Conservation (phyloP, 345 rosid genomes). For the Melastoma malabathricum region DNA sequence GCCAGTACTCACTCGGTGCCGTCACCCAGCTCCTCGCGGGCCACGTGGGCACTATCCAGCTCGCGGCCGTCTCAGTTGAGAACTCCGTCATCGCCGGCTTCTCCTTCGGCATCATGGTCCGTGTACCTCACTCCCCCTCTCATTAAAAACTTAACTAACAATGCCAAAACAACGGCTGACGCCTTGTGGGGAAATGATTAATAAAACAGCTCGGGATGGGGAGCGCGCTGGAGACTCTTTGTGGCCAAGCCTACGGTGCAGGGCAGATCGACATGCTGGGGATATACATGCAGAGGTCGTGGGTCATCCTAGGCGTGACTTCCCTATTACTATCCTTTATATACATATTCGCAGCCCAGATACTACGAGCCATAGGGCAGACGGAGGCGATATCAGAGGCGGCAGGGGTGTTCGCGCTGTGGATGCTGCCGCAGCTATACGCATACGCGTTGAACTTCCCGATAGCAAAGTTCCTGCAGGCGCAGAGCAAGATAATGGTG, state of each 20-base stretch:
- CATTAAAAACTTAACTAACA: background rate
- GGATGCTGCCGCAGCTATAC: constrained; percentile 86
- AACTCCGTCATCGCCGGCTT: constrained; percentile 92
- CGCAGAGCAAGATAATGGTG: constrained; percentile 85
- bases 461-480: constrained; percentile 65
- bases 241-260: constrained; percentile 92
- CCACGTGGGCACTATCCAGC: constrained; percentile 56
- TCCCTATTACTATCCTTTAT: constrained; percentile 38
- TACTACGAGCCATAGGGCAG: constrained; percentile 58
- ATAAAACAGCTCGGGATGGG: constrained; percentile 79
- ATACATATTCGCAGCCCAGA: constrained; percentile 45
- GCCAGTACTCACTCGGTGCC: constrained; percentile 90
- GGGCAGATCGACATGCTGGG: constrained; percentile 80
- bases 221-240: constrained; percentile 85
- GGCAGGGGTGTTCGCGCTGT: constrained; percentile 53
- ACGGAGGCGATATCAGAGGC: constrained; percentile 44
- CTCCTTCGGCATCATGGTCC: constrained; percentile 76
- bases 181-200: background rate
- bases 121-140: background rate
- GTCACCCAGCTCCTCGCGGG: constrained; percentile 67
- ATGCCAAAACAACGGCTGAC: background rate
- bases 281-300: constrained; percentile 79
- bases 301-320: constrained; percentile 62
- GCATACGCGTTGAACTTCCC: constrained; percentile 72
- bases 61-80: constrained; percentile 78